Conservation (phyloP, 192 early-diverging fungal genomes). For the Podila horticola region DNA sequence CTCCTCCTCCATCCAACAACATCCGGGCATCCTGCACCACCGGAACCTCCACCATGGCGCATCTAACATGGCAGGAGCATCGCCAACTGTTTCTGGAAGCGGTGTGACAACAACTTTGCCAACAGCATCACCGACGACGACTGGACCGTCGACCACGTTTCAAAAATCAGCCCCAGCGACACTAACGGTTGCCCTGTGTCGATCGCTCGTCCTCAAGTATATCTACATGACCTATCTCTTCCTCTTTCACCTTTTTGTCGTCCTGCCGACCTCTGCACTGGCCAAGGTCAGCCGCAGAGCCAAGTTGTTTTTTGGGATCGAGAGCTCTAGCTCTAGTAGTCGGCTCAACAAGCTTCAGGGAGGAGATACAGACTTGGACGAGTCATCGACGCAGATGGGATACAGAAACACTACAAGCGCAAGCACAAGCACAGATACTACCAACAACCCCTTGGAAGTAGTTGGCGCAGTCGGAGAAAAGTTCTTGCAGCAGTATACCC, state of each 20-base stretch:
- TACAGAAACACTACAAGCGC: background rate
- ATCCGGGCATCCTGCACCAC: background rate
- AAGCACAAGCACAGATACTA: background rate
- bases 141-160: constrained; percentile 17
- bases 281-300: constrained; percentile 13
- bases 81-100: background rate
- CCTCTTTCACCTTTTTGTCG: constrained; percentile 19
- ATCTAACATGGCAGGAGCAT: background rate
- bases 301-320: background rate
- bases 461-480: constrained; percentile 41
- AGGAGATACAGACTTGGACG: background rate
- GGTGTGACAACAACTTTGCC: background rate
- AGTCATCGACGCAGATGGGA: background rate
- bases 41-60: background rate
- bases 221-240: constrained; percentile 46
- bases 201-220: constrained; percentile 40
- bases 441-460: background rate
- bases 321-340: background rate
- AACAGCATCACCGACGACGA: background rate
- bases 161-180: constrained; percentile 22
- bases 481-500: constrained; percentile 48
- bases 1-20: too few relatives aligned
- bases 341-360: background rate
- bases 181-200: constrained; percentile 40
- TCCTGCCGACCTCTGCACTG: constrained; percentile 19